Conservation (phyloP, 2,329 filamentous ascomycete genomes). For the Aspergillus oerlinghausenensis region DNA sequence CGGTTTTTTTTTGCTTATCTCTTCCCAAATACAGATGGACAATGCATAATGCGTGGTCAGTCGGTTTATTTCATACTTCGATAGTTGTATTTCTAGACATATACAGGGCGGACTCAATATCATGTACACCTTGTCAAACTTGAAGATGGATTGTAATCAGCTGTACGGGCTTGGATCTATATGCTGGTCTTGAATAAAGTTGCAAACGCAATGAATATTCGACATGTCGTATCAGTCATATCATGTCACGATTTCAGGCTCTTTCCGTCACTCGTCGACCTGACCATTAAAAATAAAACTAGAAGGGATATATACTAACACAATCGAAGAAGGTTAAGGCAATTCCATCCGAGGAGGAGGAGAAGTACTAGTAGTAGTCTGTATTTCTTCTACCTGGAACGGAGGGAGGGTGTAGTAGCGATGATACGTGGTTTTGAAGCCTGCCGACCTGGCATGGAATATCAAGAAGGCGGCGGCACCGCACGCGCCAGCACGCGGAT, state of each 20-base stretch:
- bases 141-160: background rate
- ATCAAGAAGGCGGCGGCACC: constrained; percentile 27
- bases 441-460: background rate
- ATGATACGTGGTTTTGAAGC: too few relatives aligned
- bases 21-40: background rate
- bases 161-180: background rate
- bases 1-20: constrained; percentile 1
- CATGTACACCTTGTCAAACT: background rate
- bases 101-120: background rate
- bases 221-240: background rate
- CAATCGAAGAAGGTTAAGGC: background rate
- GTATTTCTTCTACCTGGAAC: background rate
- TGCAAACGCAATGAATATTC: background rate
- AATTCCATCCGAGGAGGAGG: background rate
- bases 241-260: background rate
- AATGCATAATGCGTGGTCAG: background rate
- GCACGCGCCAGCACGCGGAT: constrained; percentile 42
- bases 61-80: background rate
- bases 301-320: background rate
- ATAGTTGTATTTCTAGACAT: background rate
- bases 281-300: background rate
- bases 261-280: background rate
- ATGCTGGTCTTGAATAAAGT: background rate
- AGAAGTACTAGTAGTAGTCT: background rate
- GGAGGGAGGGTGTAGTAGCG: too few relatives aligned